Conservation (phyloP, 345 rosid species). For the Syzygium aromaticum region DNA sequence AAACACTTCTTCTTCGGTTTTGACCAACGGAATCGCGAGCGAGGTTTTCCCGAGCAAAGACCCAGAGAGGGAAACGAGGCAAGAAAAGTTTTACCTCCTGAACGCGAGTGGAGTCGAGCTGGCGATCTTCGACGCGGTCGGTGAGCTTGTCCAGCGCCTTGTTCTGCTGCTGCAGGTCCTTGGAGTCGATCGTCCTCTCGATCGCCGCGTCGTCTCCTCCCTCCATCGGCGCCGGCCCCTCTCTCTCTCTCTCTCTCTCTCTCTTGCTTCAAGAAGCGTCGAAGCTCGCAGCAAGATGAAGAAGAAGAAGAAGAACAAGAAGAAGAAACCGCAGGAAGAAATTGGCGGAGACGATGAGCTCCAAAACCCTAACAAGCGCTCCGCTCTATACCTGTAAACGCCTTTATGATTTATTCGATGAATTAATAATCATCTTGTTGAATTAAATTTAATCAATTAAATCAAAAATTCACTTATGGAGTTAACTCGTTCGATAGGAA, state of each 20-base stretch:
- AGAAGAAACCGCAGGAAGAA: background rate
- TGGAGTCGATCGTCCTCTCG: slow-evolving; percentile 61
- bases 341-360: background rate
- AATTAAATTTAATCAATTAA: background rate
- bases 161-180: slow-evolving; percentile 96
- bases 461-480: background rate
- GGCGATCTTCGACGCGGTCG: slow-evolving; percentile 97
- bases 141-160: slow-evolving; percentile 97
- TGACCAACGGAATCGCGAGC: background rate
- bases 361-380: background rate
- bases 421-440: background rate
- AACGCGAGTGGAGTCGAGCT: slow-evolving; percentile 91
- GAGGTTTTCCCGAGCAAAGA: background rate
- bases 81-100: slow-evolving; percentile 43
- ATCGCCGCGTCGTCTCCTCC: slow-evolving; percentile 59
- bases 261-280: background rate
- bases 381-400: background rate
- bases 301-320: background rate
- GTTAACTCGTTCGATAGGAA: background rate
- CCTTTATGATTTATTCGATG: background rate
- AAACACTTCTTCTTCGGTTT: background rate
- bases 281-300: background rate
- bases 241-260: background rate
- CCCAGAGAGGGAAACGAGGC: background rate
- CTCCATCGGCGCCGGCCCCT: slow-evolving; percentile 48